Conservation (phyloP, 1,284 basidiomycete species). For the Boletus calvinii region DNA sequence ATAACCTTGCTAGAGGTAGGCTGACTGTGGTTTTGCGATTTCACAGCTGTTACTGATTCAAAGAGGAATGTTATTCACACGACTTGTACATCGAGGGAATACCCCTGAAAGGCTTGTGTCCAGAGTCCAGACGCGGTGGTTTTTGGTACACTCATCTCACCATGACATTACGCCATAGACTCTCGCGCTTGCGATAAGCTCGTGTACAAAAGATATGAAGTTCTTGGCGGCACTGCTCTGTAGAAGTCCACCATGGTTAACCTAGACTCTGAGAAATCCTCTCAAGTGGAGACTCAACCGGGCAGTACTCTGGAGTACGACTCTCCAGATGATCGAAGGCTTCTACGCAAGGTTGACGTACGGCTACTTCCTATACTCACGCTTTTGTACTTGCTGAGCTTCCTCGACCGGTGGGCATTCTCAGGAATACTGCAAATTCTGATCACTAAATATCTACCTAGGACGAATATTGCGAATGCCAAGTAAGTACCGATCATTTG, state of each 20-base stretch:
- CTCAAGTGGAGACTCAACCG: conserved; percentile 5
- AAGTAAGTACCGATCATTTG: conserved; percentile 39
- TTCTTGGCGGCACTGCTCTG: not conserved
- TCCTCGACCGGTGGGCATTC: conserved; percentile 56
- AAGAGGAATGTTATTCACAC: conserved; percentile 28
- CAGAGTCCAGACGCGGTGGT: not conserved
- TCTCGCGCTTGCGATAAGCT: not conserved
- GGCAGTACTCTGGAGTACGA: conserved; percentile 14
- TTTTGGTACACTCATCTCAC: not conserved
- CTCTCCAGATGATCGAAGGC: conserved; percentile 38
- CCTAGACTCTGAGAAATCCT: conserved; percentile 15
- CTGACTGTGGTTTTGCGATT: not conserved
- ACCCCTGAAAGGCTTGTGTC: no score
- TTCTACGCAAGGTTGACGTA: conserved; percentile 44
- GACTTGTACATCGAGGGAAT: not conserved
- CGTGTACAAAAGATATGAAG: not conserved
- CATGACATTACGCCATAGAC: conserved; percentile 7
- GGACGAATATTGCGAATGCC: conserved; percentile 69
- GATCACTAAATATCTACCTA: conserved; percentile 19
- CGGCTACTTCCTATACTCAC: conserved; percentile 56
- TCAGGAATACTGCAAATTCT: not conserved
- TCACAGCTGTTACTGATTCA: not conserved
- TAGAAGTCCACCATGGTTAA: conserved; percentile 11
- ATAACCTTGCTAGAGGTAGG: conserved; percentile 19
- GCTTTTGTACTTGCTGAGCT: conserved; percentile 64